These are phyloP conservation scores for Spergularia bocconei DNA, from an alignment of 148 eudicot genomes.

Conservation along the genomic window DNA sequence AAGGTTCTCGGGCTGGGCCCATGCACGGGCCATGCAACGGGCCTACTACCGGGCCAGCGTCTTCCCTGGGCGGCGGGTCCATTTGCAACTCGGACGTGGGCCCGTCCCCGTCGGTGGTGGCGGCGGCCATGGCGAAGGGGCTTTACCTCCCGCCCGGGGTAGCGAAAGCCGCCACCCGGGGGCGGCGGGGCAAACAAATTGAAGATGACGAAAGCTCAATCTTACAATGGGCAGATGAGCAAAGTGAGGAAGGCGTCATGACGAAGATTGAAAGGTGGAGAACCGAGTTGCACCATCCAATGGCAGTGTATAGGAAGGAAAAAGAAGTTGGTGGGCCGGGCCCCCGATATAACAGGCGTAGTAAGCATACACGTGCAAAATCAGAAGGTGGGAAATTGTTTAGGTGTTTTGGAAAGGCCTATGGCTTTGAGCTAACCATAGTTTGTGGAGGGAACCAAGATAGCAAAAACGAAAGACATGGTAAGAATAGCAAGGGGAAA, in stretches of 20 bases:
- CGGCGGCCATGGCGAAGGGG: slow-evolving; percentile 46
- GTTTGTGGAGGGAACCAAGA: slow-evolving; percentile 36
- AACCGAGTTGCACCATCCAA: slow-evolving; percentile 30
- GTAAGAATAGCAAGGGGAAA: slow-evolving; percentile 13
- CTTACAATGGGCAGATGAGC: slow-evolving; percentile 44
- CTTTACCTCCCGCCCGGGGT: slow-evolving; percentile 24
- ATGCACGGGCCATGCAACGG: neutral
- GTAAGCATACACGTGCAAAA: slow-evolving; percentile 17
- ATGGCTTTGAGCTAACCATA: slow-evolving; percentile 43
- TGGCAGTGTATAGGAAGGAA: neutral
- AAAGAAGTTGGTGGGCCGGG: slow-evolving; percentile 4
- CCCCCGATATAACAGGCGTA: neutral
- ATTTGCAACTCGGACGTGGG: slow-evolving; percentile 44
- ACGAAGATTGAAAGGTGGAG: slow-evolving; percentile 48
- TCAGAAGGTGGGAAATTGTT: slow-evolving; percentile 22
- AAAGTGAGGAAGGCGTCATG: slow-evolving; percentile 37
- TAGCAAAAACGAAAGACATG: slow-evolving; percentile 4
- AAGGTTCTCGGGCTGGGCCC: neutral
- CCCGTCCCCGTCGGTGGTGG: slow-evolving; percentile 56
- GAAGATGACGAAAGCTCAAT: slow-evolving; percentile 42
- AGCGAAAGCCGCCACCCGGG: neutral
- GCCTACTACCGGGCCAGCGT: slow-evolving; percentile 2
- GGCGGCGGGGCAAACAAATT: neutral
- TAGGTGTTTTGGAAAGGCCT: slow-evolving; percentile 41
- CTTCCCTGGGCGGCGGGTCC: slow-evolving; percentile 24